These are phyloP conservation scores for Ceratocystis colombiana DNA, from an alignment of 2,329 filamentous ascomycete species.

Conservation along the genomic window DNA sequence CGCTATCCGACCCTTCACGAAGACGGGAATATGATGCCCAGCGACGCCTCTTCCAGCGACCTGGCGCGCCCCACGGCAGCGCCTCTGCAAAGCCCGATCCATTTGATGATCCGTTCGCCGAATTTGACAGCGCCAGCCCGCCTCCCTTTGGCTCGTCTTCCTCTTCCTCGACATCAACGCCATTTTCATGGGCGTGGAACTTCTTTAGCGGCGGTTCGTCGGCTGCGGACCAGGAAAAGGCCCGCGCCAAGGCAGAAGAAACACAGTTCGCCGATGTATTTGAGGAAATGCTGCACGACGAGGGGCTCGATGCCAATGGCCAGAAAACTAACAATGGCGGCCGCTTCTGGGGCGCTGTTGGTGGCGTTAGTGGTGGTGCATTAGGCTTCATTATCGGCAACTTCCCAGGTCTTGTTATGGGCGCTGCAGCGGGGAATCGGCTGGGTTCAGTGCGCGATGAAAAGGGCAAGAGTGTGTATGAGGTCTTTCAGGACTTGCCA, in stretches of 20 bases:
- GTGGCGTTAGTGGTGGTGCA: constrained; percentile 75
- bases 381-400: constrained; percentile 95
- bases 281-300: constrained; percentile 79
- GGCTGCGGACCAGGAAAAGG: constrained; percentile 33
- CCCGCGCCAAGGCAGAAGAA: constrained; percentile 49
- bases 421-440: constrained; percentile 83
- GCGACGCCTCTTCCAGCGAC: constrained; percentile 32
- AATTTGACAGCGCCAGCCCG: constrained; percentile 34
- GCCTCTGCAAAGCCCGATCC: constrained; percentile 14
- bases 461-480: constrained; percentile 89
- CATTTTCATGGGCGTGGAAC: constrained; percentile 71
- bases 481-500: constrained; percentile 78
- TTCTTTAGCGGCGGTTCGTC: constrained; percentile 39
- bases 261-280: constrained; percentile 83
- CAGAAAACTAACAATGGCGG: constrained; percentile 31
- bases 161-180: constrained; percentile 37
- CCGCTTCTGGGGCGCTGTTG: constrained; percentile 80
- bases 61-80: constrained; percentile 26
- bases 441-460: constrained; percentile 83
- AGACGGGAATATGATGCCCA: constrained; percentile 77
- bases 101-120: constrained; percentile 37
- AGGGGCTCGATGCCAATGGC: constrained; percentile 64
- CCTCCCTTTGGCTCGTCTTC: constrained; percentile 28
- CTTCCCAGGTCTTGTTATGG: constrained; percentile 76
- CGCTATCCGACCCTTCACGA: constrained; percentile 66